Evolutionary conservation across 1,284 basidiomycete genomes (phyloP), one percentile per base, ranked within the genome.

Genomic region (Sphagnurus paluster): DNA sequence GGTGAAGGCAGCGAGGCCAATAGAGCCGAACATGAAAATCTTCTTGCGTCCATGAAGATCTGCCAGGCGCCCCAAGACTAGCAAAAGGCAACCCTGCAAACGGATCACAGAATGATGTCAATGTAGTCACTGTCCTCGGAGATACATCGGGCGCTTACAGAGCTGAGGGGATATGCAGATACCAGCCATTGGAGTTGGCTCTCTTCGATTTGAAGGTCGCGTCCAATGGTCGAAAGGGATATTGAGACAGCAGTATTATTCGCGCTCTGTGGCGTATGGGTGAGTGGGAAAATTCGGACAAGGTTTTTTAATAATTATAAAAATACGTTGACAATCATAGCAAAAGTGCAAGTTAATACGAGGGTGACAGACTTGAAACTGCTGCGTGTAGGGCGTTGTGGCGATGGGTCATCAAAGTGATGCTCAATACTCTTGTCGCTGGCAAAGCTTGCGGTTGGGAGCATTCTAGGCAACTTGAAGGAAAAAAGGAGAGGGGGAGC

Each of bases 41-140:
- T 69, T 69, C 59, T 85, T 88, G 25, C 84, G 71, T 1, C 88
- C 88, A 54, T 84, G 79, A 2, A 90, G 66, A 63, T 91, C 88
- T 4, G 87, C 85, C 3, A 90, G 60, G 33, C 87, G 70, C 0
- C 89, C 88, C 28, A 81, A 79, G 1, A 89, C 69, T 1, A 92
- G 66, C 8, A 91, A 70, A 33, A 90, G 73, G 50, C 89, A 90
- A 13, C 86, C 88, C 78, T 84, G 53, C n/a, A 7, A 41, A 10
- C 11, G 16, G 19, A 37, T 10, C 17, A 25, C n/a, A n/a, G n/a
- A n/a, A n/a, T n/a, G n/a, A n/a, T n/a, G n/a, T n/a, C n/a, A n/a
- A 52, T 37, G 4, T 39, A 35, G 17, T 9, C 37, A 45, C n/a
- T 29, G 35, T 2, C 5, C 26, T 14, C 28, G 28, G 24, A 32